Evolutionary conservation across 1,284 basidiomycete genomes (phyloP), one percentile per base, ranked within the genome.

Genomic region (Calocybe gambosa): DNA sequence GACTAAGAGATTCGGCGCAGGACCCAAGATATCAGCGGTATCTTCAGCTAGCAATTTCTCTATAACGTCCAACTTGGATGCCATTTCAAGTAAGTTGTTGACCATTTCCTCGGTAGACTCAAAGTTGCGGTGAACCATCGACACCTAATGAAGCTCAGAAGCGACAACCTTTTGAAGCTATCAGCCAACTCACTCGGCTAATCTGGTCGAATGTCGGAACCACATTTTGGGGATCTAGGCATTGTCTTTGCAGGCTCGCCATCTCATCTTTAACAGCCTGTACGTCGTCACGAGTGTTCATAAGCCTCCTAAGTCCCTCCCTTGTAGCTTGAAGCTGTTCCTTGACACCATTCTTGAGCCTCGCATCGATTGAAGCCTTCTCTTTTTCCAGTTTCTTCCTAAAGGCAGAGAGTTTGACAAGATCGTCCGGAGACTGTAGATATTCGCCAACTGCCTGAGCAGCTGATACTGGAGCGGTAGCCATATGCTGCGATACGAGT

Each of bases 311-410:
- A 47, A 99, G 75, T 0, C 93, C 95, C 50, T 94, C 89, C 39
- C 93, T 73, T 7, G 93, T 97, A 0, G 91, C 82, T 59, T 94
- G 88, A 6, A 99, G 76, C 65, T 98, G 95, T 52, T 95, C 91
- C 62, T 91, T 93, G 49, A 96, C 93, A 12, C 93, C 93, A 50
- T 79, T 86, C 59, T 94, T 90, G 39, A 99, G 80, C 59, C 95
- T 81, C 3, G 89, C 85, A 59, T 96, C 92, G 52, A 99, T 89
- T n/a, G 91, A 89, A 0, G 91, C 83, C 66, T 96, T 95, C 69
- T 99, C 95, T 67, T 95, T 96, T 66, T 93, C 85, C 21, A 98
- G 77, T 63, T 96, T 96, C 74, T 94, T 95, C 51, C 92, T 82
- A 59, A 93, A 91, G 0, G 89, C 82, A 2, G 80, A 74, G 39